Conservation (phyloP, 768 basidiomycete genomes). For the Suillus occidentalis region DNA sequence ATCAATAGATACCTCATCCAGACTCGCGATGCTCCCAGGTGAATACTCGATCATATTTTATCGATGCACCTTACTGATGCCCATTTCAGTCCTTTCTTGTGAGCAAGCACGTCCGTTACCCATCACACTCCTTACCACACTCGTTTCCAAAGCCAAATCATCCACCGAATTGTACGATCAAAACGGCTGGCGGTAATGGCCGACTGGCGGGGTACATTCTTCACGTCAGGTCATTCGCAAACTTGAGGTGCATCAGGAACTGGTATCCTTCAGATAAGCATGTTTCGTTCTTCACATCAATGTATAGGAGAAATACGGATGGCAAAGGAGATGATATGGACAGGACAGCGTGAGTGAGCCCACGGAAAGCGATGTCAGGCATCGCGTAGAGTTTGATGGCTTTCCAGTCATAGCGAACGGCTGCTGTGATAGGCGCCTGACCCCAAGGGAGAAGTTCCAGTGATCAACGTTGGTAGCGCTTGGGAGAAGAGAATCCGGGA, state of each 20-base stretch:
- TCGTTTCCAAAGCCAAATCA: no score
- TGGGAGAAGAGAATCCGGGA: not conserved
- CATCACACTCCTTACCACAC: no score
- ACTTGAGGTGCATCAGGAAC: not conserved
- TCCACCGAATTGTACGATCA: not conserved
- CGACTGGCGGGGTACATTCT: not conserved
- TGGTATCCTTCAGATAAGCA: not conserved
- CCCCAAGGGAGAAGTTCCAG: not conserved
- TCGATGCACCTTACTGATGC: no score
- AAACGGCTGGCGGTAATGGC: not conserved
- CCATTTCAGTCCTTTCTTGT: no score
- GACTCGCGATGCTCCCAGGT: no score
- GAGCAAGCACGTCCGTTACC: no score
- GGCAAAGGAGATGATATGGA: not conserved
- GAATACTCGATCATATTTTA: no score
- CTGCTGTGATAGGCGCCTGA: not conserved
- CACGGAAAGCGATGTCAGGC: not conserved
- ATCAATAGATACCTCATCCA: no score
- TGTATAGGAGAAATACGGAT: not conserved
- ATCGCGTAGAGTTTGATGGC: not conserved
- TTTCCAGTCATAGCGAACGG: not conserved
- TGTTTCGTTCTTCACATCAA: not conserved
- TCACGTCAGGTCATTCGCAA: not conserved
- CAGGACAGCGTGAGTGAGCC: not conserved
- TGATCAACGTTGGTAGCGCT: not conserved